Conservation (phyloP, 345 rosid species). For the Noccaea caerulescens region DNA sequence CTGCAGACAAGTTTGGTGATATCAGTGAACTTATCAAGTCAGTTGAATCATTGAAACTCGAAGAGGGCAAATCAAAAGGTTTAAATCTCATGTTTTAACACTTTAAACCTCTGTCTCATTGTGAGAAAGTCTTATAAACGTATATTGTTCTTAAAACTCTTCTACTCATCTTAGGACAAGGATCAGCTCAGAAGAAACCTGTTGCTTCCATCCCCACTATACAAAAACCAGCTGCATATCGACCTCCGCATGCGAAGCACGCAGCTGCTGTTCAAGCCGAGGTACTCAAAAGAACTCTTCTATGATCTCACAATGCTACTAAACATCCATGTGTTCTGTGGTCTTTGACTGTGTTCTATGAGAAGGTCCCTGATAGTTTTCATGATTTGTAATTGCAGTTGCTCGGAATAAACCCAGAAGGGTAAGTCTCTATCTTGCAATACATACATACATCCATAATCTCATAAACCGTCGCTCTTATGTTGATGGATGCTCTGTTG, state of each 20-base stretch:
- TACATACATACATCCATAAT: not conserved
- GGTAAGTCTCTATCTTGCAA: slow-evolving; percentile 56
- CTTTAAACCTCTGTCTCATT: slow-evolving; percentile 7
- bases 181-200: slow-evolving; percentile 57
- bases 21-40: slow-evolving; percentile 70
- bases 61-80: slow-evolving; percentile 71
- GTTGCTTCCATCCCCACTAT: slow-evolving; percentile 48
- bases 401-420: slow-evolving; percentile 62
- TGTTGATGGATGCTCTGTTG: slow-evolving; percentile 21
- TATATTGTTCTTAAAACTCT: slow-evolving; percentile 24
- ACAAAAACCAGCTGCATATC: slow-evolving; percentile 87
- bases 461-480: not conserved
- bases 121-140: not conserved
- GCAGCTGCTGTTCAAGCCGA: slow-evolving; percentile 84
- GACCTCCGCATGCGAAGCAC: slow-evolving; percentile 87
- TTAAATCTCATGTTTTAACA: slow-evolving; percentile 8
- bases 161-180: slow-evolving; percentile 56
- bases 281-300: slow-evolving; percentile 51
- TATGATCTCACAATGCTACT: not conserved
- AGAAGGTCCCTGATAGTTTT: slow-evolving; percentile 43
- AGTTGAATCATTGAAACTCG: slow-evolving; percentile 65
- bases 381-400: slow-evolving; percentile 55
- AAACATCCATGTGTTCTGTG: not conserved
- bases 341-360: too few relatives aligned
- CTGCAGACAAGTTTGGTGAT: slow-evolving; percentile 72